phyloP scores from a whole-genome alignment of 1,284 basidiomycete genomes.

The Pseudomicrostroma phylloplanum region DNA sequence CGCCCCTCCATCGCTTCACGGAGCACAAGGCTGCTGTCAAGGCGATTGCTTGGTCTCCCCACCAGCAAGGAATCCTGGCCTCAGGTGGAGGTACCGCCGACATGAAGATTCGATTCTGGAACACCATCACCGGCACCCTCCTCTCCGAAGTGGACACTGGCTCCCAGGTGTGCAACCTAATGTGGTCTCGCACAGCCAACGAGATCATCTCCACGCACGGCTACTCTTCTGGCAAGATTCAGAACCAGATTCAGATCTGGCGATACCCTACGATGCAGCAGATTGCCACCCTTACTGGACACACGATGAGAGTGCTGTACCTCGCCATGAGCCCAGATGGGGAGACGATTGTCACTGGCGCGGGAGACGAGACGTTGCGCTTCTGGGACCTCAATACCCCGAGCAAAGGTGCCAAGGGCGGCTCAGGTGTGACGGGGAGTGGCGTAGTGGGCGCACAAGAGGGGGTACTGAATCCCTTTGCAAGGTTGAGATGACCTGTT shows the following conservation, averaged over 20 bases:
- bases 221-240: slow-evolving; percentile 83
- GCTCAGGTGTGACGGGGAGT: neutral
- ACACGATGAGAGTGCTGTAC: slow-evolving; percentile 80
- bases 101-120: slow-evolving; percentile 97
- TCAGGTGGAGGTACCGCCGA: slow-evolving; percentile 95
- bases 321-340: slow-evolving; percentile 95
- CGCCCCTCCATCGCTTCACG: slow-evolving; percentile 84
- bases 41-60: slow-evolving; percentile 95
- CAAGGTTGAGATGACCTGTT: neutral
- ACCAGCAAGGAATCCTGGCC: slow-evolving; percentile 81
- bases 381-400: slow-evolving; percentile 66
- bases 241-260: slow-evolving; percentile 99
- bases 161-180: slow-evolving; percentile 79
- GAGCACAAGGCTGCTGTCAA: slow-evolving; percentile 96
- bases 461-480: slow-evolving; percentile 3
- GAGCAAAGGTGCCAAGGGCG: neutral
- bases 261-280: slow-evolving; percentile 68
- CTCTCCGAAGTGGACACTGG: slow-evolving; percentile 54
- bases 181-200: slow-evolving; percentile 87
- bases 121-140: slow-evolving; percentile 77
- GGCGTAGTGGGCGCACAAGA: neutral
- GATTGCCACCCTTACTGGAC: slow-evolving; percentile 86
- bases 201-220: slow-evolving; percentile 97
- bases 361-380: slow-evolving; percentile 87
- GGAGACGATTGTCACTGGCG: slow-evolving; percentile 94